Conservation (phyloP, 768 basidiomycete genomes). For the Termitomyces heimii region DNA sequence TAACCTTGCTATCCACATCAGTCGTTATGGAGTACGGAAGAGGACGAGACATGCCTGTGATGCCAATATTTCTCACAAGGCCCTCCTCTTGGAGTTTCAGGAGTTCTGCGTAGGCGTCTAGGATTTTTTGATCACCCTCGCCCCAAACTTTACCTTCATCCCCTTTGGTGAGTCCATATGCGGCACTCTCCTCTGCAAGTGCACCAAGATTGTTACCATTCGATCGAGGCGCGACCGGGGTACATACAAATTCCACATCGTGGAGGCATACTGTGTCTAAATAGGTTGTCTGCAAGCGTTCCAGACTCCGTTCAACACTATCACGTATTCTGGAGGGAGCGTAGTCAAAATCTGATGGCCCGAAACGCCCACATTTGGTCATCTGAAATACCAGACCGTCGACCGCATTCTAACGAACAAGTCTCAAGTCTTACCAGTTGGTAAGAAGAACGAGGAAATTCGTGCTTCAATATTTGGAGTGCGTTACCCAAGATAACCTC, state of each 20-base stretch:
- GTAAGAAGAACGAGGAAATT: conserved; percentile 78
- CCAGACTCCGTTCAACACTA: conserved; percentile 61
- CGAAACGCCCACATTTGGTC: conserved; percentile 84
- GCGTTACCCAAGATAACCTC: conserved; percentile 72
- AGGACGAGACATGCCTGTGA: conserved; percentile 50
- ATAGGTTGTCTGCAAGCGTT: conserved; percentile 68
- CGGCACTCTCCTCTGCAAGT: conserved; percentile 42
- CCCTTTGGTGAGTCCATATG: conserved; percentile 61
- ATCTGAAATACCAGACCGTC: conserved; percentile 37
- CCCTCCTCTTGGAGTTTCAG: conserved; percentile 69
- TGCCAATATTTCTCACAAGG: conserved; percentile 66
- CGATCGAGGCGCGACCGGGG: conserved; percentile 38
- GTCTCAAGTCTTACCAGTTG: conserved; percentile 44
- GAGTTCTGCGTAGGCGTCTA: conserved; percentile 63
- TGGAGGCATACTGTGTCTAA: conserved; percentile 81
- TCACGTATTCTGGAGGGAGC: conserved; percentile 56
- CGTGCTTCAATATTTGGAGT: conserved; percentile 48
- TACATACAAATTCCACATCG: conserved; percentile 75
- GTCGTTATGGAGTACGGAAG: neutral
- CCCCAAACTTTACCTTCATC: conserved; percentile 54
- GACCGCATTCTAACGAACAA: neutral
- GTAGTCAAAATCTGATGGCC: conserved; percentile 66
- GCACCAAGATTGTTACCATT: conserved; percentile 55
- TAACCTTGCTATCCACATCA: conserved; percentile 44
- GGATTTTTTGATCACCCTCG: conserved; percentile 64